These are phyloP conservation scores for Cubamyces sp. DNA, from an alignment of 768 basidiomycete genomes.

Conservation along the genomic window DNA sequence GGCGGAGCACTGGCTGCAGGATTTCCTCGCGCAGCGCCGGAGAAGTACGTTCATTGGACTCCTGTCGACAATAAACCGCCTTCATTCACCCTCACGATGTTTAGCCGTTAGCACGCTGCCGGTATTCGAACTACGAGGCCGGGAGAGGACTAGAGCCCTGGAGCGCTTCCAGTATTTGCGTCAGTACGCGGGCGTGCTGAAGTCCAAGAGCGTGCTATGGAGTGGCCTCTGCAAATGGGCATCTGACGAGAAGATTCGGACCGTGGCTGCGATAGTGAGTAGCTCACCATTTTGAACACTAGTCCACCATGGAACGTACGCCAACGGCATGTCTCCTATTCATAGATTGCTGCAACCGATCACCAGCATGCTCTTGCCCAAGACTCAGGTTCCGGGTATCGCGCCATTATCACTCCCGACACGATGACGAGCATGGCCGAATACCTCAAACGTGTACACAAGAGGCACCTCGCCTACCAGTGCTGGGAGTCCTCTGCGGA, in stretches of 20 bases:
- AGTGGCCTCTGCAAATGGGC: background rate
- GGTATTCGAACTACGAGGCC: background rate
- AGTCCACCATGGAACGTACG: background rate
- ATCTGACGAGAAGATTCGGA: background rate
- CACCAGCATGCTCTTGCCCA: background rate
- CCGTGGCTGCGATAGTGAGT: constrained; percentile 17
- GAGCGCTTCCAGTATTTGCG: background rate
- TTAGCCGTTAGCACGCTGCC: constrained; percentile 3
- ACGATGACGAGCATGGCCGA: background rate
- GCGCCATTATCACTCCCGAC: background rate
- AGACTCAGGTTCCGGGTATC: background rate
- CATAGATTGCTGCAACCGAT: background rate
- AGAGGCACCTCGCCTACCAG: no score
- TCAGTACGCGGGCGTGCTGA: constrained; percentile 17
- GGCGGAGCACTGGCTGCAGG: constrained; percentile 13
- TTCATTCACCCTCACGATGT: no score
- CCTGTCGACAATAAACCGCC: no score
- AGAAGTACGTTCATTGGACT: constrained; percentile 1
- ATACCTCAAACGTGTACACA: no score
- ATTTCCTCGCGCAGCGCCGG: background rate
- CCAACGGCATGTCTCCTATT: background rate
- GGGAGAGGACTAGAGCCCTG: background rate
- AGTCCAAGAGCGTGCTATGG: background rate
- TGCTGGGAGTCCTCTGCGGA: no score
- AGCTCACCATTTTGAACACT: background rate